These are phyloP conservation scores for Lachancea quebecensis DNA, from an alignment of 805 yeast genomes.

Conservation along the genomic window DNA sequence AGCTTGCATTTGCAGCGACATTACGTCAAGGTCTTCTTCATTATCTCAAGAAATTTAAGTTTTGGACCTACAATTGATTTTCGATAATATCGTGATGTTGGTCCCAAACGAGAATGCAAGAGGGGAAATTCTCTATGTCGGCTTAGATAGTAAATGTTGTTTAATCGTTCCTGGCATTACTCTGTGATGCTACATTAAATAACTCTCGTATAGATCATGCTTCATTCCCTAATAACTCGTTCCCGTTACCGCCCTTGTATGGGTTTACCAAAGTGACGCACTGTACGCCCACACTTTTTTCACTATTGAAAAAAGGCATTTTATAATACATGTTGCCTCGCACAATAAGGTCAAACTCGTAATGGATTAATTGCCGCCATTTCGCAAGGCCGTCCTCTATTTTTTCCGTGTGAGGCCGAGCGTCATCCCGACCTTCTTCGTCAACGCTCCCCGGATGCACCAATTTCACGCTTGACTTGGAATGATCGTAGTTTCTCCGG, in stretches of 20 bases:
- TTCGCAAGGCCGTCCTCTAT: constrained; percentile 36
- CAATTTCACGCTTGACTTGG: constrained; percentile 64
- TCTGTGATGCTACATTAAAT: too few relatives aligned
- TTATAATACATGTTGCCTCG: constrained; percentile 76
- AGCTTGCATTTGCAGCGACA: too few relatives aligned
- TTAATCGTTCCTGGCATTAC: too few relatives aligned
- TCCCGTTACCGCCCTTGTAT: background rate
- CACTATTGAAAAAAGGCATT: constrained; percentile 53
- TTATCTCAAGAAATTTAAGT: too few relatives aligned
- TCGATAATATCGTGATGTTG: too few relatives aligned
- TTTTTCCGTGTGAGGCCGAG: constrained; percentile 12
- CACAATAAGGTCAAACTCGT: constrained; percentile 80
- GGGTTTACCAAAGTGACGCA: constrained; percentile 55
- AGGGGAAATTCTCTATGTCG: too few relatives aligned
- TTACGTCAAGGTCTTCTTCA: too few relatives aligned
- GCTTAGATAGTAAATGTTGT: too few relatives aligned
- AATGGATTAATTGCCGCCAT: constrained; percentile 68
- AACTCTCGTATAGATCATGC: too few relatives aligned
- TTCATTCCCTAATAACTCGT: background rate
- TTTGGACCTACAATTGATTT: too few relatives aligned
- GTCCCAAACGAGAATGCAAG: too few relatives aligned
- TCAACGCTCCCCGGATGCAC: constrained; percentile 57
- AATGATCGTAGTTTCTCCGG: constrained; percentile 48
- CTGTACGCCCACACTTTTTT: constrained; percentile 55
- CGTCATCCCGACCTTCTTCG: constrained; percentile 11